These are phyloP conservation scores for Lojkania enalia DNA, from an alignment of 2,329 filamentous ascomycete species.

Conservation along the genomic window DNA sequence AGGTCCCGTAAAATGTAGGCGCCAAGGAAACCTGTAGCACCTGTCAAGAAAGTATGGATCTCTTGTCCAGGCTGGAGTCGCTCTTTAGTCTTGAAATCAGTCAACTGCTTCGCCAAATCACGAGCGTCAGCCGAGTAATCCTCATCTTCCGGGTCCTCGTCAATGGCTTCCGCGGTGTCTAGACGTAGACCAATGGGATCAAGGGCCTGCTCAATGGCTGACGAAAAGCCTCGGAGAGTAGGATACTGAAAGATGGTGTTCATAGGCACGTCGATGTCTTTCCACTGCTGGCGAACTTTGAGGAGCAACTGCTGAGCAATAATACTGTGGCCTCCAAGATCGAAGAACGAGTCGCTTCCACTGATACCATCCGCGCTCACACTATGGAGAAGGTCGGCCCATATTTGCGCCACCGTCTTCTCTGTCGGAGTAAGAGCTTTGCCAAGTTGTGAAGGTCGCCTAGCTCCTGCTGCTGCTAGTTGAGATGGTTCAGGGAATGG, in stretches of 20 bases:
- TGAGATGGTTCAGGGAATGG: slow-evolving; percentile 79
- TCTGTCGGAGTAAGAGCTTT: slow-evolving; percentile 62
- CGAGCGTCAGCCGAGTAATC: slow-evolving; percentile 59
- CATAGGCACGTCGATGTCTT: slow-evolving; percentile 69
- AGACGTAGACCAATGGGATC: slow-evolving; percentile 54
- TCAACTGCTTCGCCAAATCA: slow-evolving; percentile 55
- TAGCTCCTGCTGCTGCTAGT: slow-evolving; percentile 60
- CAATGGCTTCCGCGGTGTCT: slow-evolving; percentile 43
- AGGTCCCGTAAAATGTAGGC: slow-evolving; percentile 78
- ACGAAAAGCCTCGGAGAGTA: slow-evolving; percentile 61
- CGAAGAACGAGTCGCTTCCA: slow-evolving; percentile 70
- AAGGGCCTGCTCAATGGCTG: slow-evolving; percentile 55
- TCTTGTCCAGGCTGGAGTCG: slow-evolving; percentile 48
- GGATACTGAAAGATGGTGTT: slow-evolving; percentile 70
- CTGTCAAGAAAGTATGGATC: slow-evolving; percentile 77
- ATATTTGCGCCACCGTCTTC: slow-evolving; percentile 68
- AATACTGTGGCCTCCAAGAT: slow-evolving; percentile 78
- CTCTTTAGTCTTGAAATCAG: slow-evolving; percentile 37
- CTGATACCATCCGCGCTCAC: slow-evolving; percentile 69
- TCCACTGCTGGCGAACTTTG: slow-evolving; percentile 64
- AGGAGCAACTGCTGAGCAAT: slow-evolving; percentile 81
- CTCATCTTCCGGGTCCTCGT: slow-evolving; percentile 54
- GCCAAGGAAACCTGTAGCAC: slow-evolving; percentile 88
- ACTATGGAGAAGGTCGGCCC: slow-evolving; percentile 70
- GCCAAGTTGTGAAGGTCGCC: slow-evolving; percentile 49